Evolutionary conservation across 768 basidiomycete genomes (phyloP).

Genomic region (Boletus insuetus): DNA sequence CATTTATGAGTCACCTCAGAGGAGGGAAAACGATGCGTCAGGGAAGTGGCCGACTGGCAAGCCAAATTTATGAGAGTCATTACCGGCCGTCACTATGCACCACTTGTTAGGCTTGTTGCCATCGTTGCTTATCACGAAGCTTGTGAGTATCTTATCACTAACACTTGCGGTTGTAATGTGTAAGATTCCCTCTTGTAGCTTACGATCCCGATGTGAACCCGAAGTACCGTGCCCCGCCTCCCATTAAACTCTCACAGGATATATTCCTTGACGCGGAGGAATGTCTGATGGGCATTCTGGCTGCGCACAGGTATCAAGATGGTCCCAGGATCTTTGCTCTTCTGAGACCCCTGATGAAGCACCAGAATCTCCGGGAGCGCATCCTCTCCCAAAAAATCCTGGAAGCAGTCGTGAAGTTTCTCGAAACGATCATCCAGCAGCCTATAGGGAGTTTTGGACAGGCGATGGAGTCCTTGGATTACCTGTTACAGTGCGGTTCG

Average conservation of each 20-base stretch:
- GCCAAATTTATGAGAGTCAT: conserved; percentile 12
- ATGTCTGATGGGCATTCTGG: conserved; percentile 8
- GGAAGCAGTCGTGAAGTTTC: conserved; percentile 5
- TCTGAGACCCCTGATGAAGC: conserved; percentile 18
- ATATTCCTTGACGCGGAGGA: conserved; percentile 11
- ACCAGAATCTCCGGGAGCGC: conserved; percentile 11
- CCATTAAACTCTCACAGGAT: not conserved
- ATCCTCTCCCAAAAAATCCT: conserved; percentile 17
- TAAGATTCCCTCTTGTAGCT: not conserved
- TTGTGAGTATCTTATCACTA: conserved; percentile 4
- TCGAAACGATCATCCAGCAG: conserved; percentile 8
- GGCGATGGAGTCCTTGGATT: conserved; percentile 23
- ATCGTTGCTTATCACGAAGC: conserved; percentile 23
- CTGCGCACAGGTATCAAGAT: conserved; percentile 14
- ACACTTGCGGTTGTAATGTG: not conserved
- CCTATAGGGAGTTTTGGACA: conserved; percentile 11
- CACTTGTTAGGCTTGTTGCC: conserved; percentile 20
- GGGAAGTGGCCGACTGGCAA: conserved; percentile 13
- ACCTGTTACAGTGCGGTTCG: conserved; percentile 20
- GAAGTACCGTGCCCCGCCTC: not conserved
- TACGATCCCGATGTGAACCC: not conserved
- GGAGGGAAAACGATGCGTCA: conserved; percentile 20
- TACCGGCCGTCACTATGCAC: conserved; percentile 1
- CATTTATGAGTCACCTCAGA: not conserved
- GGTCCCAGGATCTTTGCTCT: conserved; percentile 18